These are phyloP conservation scores for Rhododendron simsii DNA, from an alignment of 148 eudicot genomes.

Conservation along the genomic window DNA sequence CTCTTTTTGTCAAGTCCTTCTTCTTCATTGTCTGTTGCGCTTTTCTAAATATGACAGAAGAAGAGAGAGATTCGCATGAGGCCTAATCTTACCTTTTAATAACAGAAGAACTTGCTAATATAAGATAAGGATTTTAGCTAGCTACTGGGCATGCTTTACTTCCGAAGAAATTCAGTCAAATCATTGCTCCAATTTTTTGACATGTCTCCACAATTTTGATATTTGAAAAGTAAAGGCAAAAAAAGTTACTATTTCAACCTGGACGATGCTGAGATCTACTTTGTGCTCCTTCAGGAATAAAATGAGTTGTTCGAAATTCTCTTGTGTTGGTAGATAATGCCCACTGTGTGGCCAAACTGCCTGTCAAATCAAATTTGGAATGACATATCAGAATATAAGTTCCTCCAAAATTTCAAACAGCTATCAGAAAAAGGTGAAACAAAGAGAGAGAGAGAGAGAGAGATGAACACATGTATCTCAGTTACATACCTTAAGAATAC, in stretches of 20 bases:
- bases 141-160: background rate
- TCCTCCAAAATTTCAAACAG: background rate
- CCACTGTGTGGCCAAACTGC: conserved; percentile 76
- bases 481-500: conserved; percentile 20
- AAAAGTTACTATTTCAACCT: conserved; percentile 33
- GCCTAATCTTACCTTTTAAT: background rate
- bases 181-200: background rate
- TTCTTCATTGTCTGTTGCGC: conserved; percentile 52
- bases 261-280: conserved; percentile 56
- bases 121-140: background rate
- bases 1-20: conserved; percentile 10
- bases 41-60: conserved; percentile 33
- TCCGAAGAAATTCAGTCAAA: background rate
- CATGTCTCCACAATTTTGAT: background rate
- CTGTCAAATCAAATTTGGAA: conserved; percentile 10
- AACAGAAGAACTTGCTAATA: background rate
- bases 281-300: conserved; percentile 49
- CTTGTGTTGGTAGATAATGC: conserved; percentile 85
- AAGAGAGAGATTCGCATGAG: background rate
- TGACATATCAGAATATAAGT: background rate
- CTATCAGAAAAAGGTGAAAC: background rate
- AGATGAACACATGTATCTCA: background rate
- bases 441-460: background rate
- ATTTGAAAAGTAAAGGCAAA: background rate
- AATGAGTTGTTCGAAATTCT: conserved; percentile 76